Base-by-base conservation (phyloP, 768 basidiomycete genomes). In the Termitomyces sp. region DNA sequence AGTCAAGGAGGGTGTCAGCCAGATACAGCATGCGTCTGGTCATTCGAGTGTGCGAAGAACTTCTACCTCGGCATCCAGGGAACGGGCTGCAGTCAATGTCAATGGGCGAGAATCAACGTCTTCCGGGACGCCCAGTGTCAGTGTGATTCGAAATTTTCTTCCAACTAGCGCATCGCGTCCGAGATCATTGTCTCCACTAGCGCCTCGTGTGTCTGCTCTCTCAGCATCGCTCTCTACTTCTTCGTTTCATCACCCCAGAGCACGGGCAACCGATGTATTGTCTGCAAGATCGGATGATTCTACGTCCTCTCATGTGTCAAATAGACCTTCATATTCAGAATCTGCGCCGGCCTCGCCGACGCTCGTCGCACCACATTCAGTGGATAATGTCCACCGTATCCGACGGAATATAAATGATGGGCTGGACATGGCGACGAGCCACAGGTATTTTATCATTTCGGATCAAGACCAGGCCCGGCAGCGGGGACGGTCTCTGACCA, bases 191-290 rank as follows among this genome's bases (percentile, higher is more conserved):
- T 66, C 78, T 34, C 66, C 80, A 5, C 68, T 75, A 28, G 64
- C 69, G 28, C 73, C 77, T 31, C 74, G 76, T 51, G 60, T 77
- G 33, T 91, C 88, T 53, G 82, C 85, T 5, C 79, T 91, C 44
- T 90, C 88, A 20, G 82, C 81, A n/a, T 89, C 88, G 34, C 74
- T 90, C 45, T 83, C 78, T 6, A 81, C 80, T 22, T 77, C 86
- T 20, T 72, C 73, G 16, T 83, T 88, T 62, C 79, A 86, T 58
- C 75, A 82, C 62, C 79, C 82, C 5, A 77, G 69, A 56, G 73
- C 51, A 39, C 34, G 37, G 26, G 51, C 60, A 46, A 66, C 66
- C 22, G 63, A 53, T 20, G 37, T 60, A 8, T 60, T 67, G 13
- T 61, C 64, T 50, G 58, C 53, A 15, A 36, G 54, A 42, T 33